Evolutionary conservation across 495 filamentous ascomycete species (phyloP).

Genomic region (Podospora australis): DNA sequence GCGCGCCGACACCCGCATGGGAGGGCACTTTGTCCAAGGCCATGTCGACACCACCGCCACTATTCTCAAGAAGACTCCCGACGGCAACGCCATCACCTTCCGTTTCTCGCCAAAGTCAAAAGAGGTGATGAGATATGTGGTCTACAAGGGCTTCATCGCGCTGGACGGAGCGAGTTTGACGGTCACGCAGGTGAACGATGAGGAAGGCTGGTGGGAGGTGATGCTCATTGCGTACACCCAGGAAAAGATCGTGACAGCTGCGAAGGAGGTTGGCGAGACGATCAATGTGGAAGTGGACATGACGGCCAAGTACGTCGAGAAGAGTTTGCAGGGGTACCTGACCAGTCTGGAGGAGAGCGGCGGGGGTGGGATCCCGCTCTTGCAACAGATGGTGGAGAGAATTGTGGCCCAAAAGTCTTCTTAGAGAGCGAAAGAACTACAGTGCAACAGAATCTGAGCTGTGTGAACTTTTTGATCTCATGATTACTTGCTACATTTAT

Average conservation of each 20-base stretch:
- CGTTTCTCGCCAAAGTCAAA: slow-evolving; percentile 66
- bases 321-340: slow-evolving; percentile 72
- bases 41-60: slow-evolving; percentile 86
- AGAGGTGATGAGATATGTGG: slow-evolving; percentile 70
- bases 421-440: background rate
- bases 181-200: slow-evolving; percentile 72
- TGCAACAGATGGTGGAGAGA: slow-evolving; percentile 79
- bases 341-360: slow-evolving; percentile 41
- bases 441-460: too few species aligned
- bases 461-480: too few species aligned
- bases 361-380: slow-evolving; percentile 48
- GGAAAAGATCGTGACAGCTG: slow-evolving; percentile 78
- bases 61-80: slow-evolving; percentile 60
- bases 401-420: slow-evolving; percentile 67
- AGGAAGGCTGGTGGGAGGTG: slow-evolving; percentile 86
- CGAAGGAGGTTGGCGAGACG: slow-evolving; percentile 72
- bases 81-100: slow-evolving; percentile 84
- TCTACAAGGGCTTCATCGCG: slow-evolving; percentile 94
- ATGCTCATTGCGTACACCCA: slow-evolving; percentile 99
- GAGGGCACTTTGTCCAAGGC: slow-evolving; percentile 79
- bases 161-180: slow-evolving; percentile 97
- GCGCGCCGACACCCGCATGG: slow-evolving; percentile 81
- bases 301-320: slow-evolving; percentile 98
- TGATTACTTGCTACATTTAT: too few species aligned
- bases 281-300: slow-evolving; percentile 99